Evolutionary conservation across 768 basidiomycete genomes (phyloP), one percentile per base, ranked within the genome.

Genomic region (Leucocoprinus birnbaumii): DNA sequence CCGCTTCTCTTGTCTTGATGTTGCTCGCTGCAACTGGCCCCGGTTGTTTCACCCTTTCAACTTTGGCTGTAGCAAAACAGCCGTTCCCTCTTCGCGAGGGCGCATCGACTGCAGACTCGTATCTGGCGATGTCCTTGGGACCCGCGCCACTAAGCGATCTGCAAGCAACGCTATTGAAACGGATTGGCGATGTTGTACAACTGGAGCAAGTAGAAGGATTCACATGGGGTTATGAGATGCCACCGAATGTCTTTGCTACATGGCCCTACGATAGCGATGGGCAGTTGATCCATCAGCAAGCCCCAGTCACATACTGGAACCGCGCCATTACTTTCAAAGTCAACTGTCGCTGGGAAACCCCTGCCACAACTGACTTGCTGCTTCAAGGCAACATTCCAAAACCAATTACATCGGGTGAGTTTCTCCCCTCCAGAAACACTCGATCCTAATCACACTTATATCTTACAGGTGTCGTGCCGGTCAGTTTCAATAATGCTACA

Each of bases 181-280:
- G 50, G 9, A 9, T 19, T 21, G 50, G 40, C 11, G 50, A 25
- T 2, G 31, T 51, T 22, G 27, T 40, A 0, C 50, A 51, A 11
- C 22, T 51, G 40, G 50, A 51, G 24, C 50, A 51, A 14, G 1
- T 51, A 3, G 50, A 51, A 18, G 50, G 50, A 16, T 51, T 51
- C 18, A 51, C 50, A 3, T 51, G 50, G 50, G 40, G 50, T 2
- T 42, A 51, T n/a, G 40, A 41, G 38, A 31, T 25, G 50, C 50
- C 50, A 1, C 40, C 38, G 5, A 51, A 51, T 19, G 40, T 11
- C 14, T 51, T 51, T 26, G 25, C 42, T 16, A 7, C 37, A 10
- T 51, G 50, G 50, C 50, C 50, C 14, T 51, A 51, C 26, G 18
- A 26, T 21, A 26, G 19, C 1, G 13, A 27, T 1, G 50, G 38